Percentiles rank a stretch among this genome's conserved stretches.
Evolutionary conservation across 139 green algal genomes (phyloP).

Genomic region (Bryopsis sp.): DNA sequence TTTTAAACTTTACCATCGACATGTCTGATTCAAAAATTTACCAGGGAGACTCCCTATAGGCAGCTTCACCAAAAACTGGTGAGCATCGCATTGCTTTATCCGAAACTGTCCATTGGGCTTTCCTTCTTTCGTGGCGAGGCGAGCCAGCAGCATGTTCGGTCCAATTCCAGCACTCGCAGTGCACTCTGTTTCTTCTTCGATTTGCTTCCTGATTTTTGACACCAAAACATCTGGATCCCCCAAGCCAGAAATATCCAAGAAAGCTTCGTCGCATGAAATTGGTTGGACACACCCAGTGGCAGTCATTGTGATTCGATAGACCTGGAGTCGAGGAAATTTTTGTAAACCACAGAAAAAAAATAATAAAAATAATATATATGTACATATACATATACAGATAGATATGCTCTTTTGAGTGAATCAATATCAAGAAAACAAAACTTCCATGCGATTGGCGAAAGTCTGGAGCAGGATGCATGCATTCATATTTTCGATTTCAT

Average conservation of each 20-base stretch:
- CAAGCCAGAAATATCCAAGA: conserved; percentile 80
- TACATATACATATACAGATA: not conserved
- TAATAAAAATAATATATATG: not conserved
- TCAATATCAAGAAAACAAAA: too few relatives aligned
- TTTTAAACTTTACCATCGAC: not conserved
- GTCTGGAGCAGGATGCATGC: too few relatives aligned
- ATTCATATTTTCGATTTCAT: too few relatives aligned
- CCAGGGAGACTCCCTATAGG: conserved; percentile 64
- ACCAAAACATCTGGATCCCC: conserved; percentile 49
- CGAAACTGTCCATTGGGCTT: conserved; percentile 75
- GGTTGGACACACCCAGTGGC: conserved; percentile 65
- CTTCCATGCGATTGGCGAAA: too few relatives aligned
- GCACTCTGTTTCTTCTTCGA: conserved; percentile 29
- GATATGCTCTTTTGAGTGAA: too few relatives aligned
- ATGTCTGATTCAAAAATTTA: conserved; percentile 7
- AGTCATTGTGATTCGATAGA: conserved; percentile 76
- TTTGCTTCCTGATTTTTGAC: conserved; percentile 31
- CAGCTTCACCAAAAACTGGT: conserved; percentile 46
- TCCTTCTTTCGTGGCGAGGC: conserved; percentile 63
- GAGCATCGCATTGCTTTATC: conserved; percentile 27
- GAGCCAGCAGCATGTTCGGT: conserved; percentile 68
- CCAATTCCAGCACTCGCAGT: conserved; percentile 57
- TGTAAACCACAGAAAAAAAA: too few relatives aligned
- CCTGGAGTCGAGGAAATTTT: conserved; percentile 38
- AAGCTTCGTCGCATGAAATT: conserved; percentile 91